Evolutionary conservation across 805 yeast species (phyloP), one percentile per base, ranked within the genome.

Genomic region (Huiozyma naganishii): DNA sequence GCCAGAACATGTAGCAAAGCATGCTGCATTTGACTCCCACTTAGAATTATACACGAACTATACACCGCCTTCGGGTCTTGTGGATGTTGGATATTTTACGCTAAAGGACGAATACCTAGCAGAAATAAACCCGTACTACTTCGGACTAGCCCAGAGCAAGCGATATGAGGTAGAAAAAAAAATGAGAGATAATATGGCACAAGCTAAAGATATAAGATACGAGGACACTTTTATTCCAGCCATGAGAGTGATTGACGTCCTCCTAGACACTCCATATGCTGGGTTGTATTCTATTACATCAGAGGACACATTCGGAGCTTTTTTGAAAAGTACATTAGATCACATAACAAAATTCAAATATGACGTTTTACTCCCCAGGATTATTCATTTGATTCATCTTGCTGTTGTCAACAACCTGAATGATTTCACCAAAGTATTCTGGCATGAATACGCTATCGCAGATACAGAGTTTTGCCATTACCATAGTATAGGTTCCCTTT

Each of bases 91-190:
- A 2, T 58, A 74, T 27, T 90, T 83, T 61, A 68, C 77, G 28
- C 69, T 92, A 47, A 87, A 83, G 54, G 70, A 73, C 3, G 71
- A 77, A 41, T 64, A 66, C 29, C 70, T 64, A 44, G 68, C 66
- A 1, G 65, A 71, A 28, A 74, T 89, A 37, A 92, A 90, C 58
- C 95, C 97, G 0, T 89, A 77, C 55, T 90, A 81, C 57, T 71
- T 84, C 46, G 88, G 87, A 52, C 83, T 82, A 52, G 69, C 83
- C 0, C 66, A 90, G 0, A 87, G 87, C 52, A 79, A 78, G 42
- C 74, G 90, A 43, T 96, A 87, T 44, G 96, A 87, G 47, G 90
- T 95, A 6, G 81, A 83, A 44, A 73, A 71, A 38, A 64, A 77
- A 5, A 64, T 84, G 29, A 79, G 80, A 51, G 74, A 73, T 32